phyloP scores from a whole-genome alignment of 768 basidiomycete species.

The Russula ochroleuca region DNA sequence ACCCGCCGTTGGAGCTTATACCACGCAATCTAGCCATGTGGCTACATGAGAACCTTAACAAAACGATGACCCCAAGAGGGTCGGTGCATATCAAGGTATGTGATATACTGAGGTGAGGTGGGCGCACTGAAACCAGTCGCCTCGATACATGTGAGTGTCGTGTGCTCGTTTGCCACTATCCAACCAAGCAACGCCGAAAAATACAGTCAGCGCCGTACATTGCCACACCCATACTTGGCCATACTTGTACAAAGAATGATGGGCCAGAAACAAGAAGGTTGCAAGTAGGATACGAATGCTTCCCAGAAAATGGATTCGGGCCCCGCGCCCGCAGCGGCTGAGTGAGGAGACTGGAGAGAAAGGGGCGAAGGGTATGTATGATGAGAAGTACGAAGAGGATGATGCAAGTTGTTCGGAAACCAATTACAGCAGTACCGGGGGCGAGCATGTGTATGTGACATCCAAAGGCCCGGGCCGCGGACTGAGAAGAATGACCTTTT shows the following conservation, averaged over 20 bases:
- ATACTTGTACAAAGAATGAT: neutral
- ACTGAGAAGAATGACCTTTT: neutral
- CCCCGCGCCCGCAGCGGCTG: neutral
- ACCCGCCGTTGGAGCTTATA: neutral
- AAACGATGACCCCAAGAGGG: neutral
- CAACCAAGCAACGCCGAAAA: neutral
- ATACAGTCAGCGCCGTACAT: neutral
- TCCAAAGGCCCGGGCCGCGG: neutral
- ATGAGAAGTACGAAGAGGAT: neutral
- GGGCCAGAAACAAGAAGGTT: neutral
- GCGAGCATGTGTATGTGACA: neutral
- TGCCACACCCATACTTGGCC: neutral
- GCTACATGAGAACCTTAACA: neutral
- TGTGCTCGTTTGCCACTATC: neutral
- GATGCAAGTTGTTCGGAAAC: neutral
- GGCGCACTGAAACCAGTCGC: neutral
- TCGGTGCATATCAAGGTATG: neutral
- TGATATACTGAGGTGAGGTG: neutral
- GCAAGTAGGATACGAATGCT: neutral
- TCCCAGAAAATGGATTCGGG: neutral
- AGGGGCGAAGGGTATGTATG: neutral
- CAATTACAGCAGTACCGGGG: neutral
- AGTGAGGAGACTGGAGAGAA: neutral
- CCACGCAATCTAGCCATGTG: neutral
- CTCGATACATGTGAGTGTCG: neutral